These are phyloP conservation scores for Blastobotrys ciferrii DNA, from an alignment of 1,139 yeast genomes.

Conservation along the genomic window DNA sequence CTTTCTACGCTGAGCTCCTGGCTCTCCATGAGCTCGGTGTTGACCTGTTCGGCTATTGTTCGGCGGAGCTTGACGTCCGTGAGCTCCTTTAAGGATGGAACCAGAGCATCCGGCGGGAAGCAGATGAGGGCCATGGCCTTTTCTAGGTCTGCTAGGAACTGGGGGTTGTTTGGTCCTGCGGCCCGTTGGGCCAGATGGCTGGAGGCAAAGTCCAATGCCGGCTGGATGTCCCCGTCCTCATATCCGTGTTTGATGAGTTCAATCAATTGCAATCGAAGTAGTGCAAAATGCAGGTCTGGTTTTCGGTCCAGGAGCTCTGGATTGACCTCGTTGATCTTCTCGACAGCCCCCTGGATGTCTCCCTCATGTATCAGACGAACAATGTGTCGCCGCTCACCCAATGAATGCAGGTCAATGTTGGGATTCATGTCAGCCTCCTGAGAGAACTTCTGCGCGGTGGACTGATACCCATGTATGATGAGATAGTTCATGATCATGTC, in stretches of 20 bases:
- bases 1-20: constrained; percentile 38
- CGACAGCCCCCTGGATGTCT: constrained; percentile 38
- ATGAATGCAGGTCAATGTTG: constrained; percentile 28
- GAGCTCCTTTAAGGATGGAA: constrained; percentile 34
- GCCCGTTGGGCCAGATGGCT: constrained; percentile 40
- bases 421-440: constrained; percentile 37
- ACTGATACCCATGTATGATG: constrained; percentile 40
- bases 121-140: constrained; percentile 43
- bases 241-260: constrained; percentile 39
- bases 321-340: constrained; percentile 39
- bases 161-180: constrained; percentile 29
- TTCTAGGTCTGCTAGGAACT: constrained; percentile 38
- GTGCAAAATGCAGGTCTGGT: constrained; percentile 37
- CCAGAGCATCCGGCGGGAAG: constrained; percentile 36
- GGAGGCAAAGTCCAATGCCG: constrained; percentile 41
- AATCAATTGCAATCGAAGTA: constrained; percentile 40
- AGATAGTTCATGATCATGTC: constrained; percentile 40
- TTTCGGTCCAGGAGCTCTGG: constrained; percentile 40
- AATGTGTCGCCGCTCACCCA: constrained; percentile 36
- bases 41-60: constrained; percentile 40
- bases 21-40: constrained; percentile 36
- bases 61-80: constrained; percentile 37
- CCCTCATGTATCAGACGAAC: constrained; percentile 38
- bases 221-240: constrained; percentile 30
- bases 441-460: constrained; percentile 39